These are phyloP conservation scores for Rhizopus stolonifer DNA, from an alignment of 371 early-diverging fungal genomes.

Conservation along the genomic window DNA sequence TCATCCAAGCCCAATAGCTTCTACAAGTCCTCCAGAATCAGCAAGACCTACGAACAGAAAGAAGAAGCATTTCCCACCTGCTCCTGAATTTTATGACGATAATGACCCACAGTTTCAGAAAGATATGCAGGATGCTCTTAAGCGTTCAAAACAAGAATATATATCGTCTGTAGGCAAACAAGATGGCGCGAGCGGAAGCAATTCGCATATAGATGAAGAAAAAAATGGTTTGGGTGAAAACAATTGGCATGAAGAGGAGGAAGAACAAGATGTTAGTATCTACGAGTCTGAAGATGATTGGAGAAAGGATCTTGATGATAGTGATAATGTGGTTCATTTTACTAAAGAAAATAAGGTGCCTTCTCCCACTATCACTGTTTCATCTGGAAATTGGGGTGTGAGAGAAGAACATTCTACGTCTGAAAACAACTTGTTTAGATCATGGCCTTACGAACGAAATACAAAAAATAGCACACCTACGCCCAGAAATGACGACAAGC, in stretches of 20 bases:
- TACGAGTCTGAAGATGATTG: background rate
- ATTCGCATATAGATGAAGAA: background rate
- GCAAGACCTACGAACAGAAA: background rate
- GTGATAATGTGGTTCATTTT: background rate
- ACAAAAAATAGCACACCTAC: too few relatives aligned
- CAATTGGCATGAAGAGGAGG: background rate
- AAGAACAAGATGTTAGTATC: background rate
- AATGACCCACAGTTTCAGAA: slow-evolving; percentile 16
- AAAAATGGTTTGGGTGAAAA: background rate
- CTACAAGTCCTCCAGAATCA: background rate
- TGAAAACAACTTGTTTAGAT: too few relatives aligned
- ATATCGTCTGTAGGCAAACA: background rate
- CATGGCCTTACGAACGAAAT: too few relatives aligned
- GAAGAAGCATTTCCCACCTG: background rate
- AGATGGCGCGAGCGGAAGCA: background rate
- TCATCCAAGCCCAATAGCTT: background rate
- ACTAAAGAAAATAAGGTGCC: background rate
- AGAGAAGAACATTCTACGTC: too few relatives aligned
- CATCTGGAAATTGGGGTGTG: too few relatives aligned
- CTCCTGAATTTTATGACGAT: slow-evolving; percentile 25
- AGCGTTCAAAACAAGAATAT: slow-evolving; percentile 13
- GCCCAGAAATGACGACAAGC: background rate
- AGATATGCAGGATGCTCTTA: slow-evolving; percentile 30
- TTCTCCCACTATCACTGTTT: too few relatives aligned
- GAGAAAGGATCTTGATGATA: background rate